Evolutionary conservation across 1,139 yeast genomes (phyloP).

Genomic region (Pneumocystis canis): DNA sequence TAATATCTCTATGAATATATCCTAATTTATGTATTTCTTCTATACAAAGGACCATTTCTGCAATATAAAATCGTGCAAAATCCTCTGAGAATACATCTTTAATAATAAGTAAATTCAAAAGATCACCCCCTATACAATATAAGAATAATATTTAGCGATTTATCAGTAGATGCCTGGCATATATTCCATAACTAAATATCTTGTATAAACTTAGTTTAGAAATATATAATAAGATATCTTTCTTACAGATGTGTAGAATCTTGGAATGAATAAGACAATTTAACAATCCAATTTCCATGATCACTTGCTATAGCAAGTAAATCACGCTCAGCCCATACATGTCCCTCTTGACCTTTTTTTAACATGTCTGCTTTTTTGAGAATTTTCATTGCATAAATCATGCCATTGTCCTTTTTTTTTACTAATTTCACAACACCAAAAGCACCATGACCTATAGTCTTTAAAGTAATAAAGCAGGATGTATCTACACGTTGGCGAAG

Average conservation of each 20-base stretch:
- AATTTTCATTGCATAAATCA: slow-evolving; percentile 11
- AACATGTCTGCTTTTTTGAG: slow-evolving; percentile 11
- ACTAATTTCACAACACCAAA: slow-evolving; percentile 12
- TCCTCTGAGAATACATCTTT: slow-evolving; percentile 72
- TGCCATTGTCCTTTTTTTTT: slow-evolving; percentile 3
- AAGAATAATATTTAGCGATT: slow-evolving; percentile 31
- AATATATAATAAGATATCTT: slow-evolving; percentile 83
- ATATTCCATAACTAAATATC: slow-evolving; percentile 85
- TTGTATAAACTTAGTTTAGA: slow-evolving; percentile 76
- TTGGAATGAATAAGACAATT: slow-evolving; percentile 10
- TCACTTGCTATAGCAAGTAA: slow-evolving; percentile 8
- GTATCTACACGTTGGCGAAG: slow-evolving; percentile 6
- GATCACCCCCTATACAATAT: slow-evolving; percentile 38
- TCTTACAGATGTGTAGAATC: slow-evolving; percentile 65
- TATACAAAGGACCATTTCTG: slow-evolving; percentile 76
- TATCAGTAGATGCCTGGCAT: slow-evolving; percentile 51
- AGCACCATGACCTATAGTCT: slow-evolving; percentile 11
- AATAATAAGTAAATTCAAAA: slow-evolving; percentile 60
- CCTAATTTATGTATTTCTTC: slow-evolving; percentile 71
- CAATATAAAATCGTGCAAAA: slow-evolving; percentile 66
- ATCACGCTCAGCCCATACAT: slow-evolving; percentile 40
- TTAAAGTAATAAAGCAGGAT: slow-evolving; percentile 5
- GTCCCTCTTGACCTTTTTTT: slow-evolving; percentile 34
- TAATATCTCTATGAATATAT: slow-evolving; percentile 71
- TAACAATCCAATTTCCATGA: slow-evolving; percentile 7